Percentiles rank a stretch among this genome's conserved stretches.
These are phyloP conservation scores for Salix viminalis DNA, from an alignment of 345 rosid genomes.

Conservation along the genomic window DNA sequence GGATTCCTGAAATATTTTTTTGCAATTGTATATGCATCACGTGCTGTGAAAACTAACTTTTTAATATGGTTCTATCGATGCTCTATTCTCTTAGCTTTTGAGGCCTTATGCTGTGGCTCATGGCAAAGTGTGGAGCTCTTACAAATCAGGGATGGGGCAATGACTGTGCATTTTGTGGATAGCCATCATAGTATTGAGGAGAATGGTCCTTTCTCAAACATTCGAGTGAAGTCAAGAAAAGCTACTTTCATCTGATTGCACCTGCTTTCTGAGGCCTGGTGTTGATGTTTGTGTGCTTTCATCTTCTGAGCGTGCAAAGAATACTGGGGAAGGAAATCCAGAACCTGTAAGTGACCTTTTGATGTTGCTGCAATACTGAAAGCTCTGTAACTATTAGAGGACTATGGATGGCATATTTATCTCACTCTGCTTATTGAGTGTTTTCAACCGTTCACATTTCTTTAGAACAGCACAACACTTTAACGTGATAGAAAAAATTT, in stretches of 20 bases:
- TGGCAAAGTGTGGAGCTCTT: conserved; percentile 59
- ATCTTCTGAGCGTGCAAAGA: conserved; percentile 12
- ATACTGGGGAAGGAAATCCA: conserved; percentile 28
- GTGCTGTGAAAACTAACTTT: not conserved
- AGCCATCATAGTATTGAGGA: conserved; percentile 23
- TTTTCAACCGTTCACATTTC: not conserved
- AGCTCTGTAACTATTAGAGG: not conserved
- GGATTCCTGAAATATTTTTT: not conserved
- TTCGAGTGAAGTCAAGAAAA: conserved; percentile 67
- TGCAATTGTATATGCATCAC: not conserved
- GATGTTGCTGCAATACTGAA: not conserved
- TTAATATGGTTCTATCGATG: not conserved
- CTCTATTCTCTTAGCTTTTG: conserved; percentile 56
- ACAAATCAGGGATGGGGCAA: conserved; percentile 46
- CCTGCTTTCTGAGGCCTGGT: conserved; percentile 68
- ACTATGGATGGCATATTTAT: not conserved
- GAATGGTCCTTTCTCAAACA: conserved; percentile 44
- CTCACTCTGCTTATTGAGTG: not conserved
- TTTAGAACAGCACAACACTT: not conserved
- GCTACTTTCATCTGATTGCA: conserved; percentile 60
- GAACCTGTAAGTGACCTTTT: conserved; percentile 36
- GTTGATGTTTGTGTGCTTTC: conserved; percentile 67
- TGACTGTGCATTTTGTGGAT: conserved; percentile 42
- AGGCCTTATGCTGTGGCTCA: conserved; percentile 49
- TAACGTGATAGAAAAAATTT: not conserved